A percentile compares a stretch with the other conserved stretches of the same genome.
Evolutionary conservation across 176 grass and related monocot species (phyloP).

Genomic region (Coix lacrymajobi): DNA sequence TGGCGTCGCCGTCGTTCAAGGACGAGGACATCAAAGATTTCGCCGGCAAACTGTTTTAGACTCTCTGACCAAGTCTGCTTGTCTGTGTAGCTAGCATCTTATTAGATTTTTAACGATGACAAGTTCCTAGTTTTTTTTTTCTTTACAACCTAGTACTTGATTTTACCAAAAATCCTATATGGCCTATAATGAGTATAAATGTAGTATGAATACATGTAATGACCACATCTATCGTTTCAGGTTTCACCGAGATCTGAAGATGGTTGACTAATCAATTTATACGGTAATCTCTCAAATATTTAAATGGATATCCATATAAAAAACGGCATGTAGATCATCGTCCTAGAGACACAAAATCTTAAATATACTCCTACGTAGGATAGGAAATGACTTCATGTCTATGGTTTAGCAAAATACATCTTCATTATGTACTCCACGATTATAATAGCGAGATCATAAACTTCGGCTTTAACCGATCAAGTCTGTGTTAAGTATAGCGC

Average conservation of each 20-base stretch:
- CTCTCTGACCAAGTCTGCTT: not conserved
- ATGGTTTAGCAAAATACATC: too few relatives aligned
- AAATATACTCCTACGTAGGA: too few relatives aligned
- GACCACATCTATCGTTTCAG: too few relatives aligned
- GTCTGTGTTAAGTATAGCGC: not conserved
- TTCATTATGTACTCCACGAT: not conserved
- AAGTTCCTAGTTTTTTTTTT: not conserved
- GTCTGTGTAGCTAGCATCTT: too few relatives aligned
- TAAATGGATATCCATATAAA: not conserved
- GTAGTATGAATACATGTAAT: too few relatives aligned
- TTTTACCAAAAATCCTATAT: too few relatives aligned
- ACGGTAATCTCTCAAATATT: not conserved
- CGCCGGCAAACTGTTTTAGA: slow-evolving; percentile 36
- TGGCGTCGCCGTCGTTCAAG: slow-evolving; percentile 23
- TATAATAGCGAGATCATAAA: not conserved
- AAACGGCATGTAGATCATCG: not conserved
- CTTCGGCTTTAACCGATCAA: not conserved
- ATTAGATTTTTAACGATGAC: not conserved
- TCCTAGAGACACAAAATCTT: not conserved
- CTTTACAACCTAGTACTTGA: not conserved
- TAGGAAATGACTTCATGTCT: not conserved
- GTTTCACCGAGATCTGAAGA: not conserved
- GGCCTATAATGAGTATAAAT: too few relatives aligned
- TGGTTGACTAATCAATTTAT: not conserved
- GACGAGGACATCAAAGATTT: slow-evolving; percentile 38